These are phyloP conservation scores for Backusella psychrophila DNA, from an alignment of 192 early-diverging fungal species.

Conservation along the genomic window DNA sequence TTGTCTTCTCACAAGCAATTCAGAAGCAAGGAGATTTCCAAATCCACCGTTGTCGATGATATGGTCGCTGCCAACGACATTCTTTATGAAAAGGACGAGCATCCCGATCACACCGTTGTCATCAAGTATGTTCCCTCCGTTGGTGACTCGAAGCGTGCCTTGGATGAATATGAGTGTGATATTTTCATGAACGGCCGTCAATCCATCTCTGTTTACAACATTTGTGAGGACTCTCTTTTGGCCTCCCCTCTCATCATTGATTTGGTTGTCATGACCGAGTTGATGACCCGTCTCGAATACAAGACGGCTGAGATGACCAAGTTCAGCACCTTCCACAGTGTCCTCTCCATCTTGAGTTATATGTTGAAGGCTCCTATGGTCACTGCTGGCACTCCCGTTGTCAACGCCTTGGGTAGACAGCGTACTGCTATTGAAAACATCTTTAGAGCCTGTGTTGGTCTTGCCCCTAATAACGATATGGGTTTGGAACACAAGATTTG, in stretches of 20 bases:
- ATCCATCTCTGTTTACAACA: conserved; percentile 98
- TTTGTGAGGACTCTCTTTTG: conserved; percentile 98
- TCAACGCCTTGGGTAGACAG: conserved; percentile 96
- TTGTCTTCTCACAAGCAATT: conserved; percentile 97
- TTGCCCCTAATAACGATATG: conserved; percentile 97
- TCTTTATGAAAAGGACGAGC: conserved; percentile 79
- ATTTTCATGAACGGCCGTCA: conserved; percentile 99
- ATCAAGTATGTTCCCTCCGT: conserved; percentile 99
- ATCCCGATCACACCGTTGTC: conserved; percentile 76
- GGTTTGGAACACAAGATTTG: conserved; percentile 86
- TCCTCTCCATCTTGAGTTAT: conserved; percentile 84
- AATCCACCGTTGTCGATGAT: conserved; percentile 98
- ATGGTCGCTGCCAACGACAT: conserved; percentile 97
- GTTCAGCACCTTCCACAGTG: conserved; percentile 89
- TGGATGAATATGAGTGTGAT: conserved; percentile 98
- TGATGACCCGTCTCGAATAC: conserved; percentile 96
- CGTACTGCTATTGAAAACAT: conserved; percentile 97
- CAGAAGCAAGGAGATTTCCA: conserved; percentile 99
- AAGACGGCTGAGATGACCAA: conserved; percentile 71
- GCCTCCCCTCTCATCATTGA: conserved; percentile 98
- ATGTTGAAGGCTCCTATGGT: conserved; percentile 99
- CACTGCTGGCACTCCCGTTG: conserved; percentile 87
- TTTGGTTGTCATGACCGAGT: conserved; percentile 90
- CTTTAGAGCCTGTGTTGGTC: conserved; percentile 93
- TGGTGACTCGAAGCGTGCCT: conserved; percentile 95